Conservation (phyloP, 2,329 filamentous ascomycete genomes). For the Colletotrichum gigasporum region DNA sequence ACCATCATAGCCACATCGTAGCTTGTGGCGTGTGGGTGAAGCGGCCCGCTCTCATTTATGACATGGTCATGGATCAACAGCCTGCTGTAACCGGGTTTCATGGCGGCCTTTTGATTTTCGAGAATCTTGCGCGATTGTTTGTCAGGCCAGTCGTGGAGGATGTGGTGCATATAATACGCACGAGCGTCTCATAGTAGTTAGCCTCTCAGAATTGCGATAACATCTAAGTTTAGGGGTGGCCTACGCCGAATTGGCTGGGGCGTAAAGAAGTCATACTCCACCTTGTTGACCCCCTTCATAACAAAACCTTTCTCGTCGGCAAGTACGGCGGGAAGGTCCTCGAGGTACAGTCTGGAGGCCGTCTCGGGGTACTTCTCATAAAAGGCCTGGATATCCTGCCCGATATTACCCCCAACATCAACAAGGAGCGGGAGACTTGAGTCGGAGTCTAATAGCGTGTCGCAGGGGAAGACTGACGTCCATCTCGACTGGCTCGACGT, state of each 20-base stretch:
- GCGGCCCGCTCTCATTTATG: conserved; percentile 41
- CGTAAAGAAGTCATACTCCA: conserved; percentile 49
- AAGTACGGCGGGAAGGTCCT: conserved; percentile 8
- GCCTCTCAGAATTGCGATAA: not conserved
- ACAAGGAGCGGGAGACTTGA: conserved; percentile 3
- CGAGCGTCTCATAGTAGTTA: conserved; percentile 43
- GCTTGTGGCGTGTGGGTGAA: conserved; percentile 8
- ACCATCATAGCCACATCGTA: conserved; percentile 9
- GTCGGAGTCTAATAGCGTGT: not conserved
- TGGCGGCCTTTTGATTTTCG: conserved; percentile 49
- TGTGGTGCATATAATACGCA: conserved; percentile 61
- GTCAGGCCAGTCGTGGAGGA: conserved; percentile 67
- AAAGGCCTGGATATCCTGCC: conserved; percentile 9
- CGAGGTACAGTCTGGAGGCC: conserved; percentile 7
- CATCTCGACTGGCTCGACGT: not conserved
- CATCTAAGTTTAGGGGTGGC: not conserved
- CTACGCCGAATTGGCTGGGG: conserved; percentile 43
- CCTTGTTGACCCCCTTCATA: not conserved
- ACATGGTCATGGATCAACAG: conserved; percentile 50
- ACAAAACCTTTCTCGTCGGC: not conserved
- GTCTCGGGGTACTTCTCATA: not conserved
- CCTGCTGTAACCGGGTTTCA: conserved; percentile 52
- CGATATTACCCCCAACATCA: conserved; percentile 6
- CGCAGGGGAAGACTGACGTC: conserved; percentile 4
- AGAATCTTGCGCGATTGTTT: conserved; percentile 50